These are phyloP conservation scores for Trichophyton simii DNA, from an alignment of 2,329 filamentous ascomycete species.

Conservation along the genomic window DNA sequence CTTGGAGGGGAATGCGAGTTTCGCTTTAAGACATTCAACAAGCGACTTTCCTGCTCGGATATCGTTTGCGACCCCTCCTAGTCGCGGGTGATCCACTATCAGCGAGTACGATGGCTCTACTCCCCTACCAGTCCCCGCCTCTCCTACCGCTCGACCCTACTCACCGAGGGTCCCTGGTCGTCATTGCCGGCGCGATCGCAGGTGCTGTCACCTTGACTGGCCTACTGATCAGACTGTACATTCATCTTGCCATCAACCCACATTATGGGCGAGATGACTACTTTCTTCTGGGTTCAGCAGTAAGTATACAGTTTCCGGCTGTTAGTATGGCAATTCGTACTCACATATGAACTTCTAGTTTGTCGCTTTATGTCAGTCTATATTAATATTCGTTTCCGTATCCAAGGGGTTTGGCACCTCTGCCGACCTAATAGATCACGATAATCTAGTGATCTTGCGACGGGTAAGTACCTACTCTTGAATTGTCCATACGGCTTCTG, in stretches of 20 bases:
- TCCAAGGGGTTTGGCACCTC: conserved; percentile 25
- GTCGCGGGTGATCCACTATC: background rate
- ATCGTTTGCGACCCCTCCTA: background rate
- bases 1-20: background rate
- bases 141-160: conserved; percentile 28
- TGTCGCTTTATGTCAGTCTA: conserved; percentile 22
- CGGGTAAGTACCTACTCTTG: conserved; percentile 13
- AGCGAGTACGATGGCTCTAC: conserved; percentile 11
- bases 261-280: conserved; percentile 26
- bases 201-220: conserved; percentile 25
- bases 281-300: conserved; percentile 23
- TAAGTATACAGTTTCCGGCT: conserved; percentile 9
- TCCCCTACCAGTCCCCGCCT: conserved; percentile 24
- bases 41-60: background rate
- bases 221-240: conserved; percentile 27
- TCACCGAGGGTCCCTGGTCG: conserved; percentile 30
- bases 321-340: background rate
- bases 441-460: conserved; percentile 19
- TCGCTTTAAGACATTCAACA: background rate
- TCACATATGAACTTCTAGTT: conserved; percentile 13
- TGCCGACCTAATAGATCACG: conserved; percentile 17
- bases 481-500: background rate
- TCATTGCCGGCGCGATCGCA: conserved; percentile 28
- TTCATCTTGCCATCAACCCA: conserved; percentile 23
- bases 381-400: conserved; percentile 21